Evolutionary conservation across 345 rosid species (phyloP), one percentile per base, ranked within the genome.

Genomic region (Aegle marmelos): DNA sequence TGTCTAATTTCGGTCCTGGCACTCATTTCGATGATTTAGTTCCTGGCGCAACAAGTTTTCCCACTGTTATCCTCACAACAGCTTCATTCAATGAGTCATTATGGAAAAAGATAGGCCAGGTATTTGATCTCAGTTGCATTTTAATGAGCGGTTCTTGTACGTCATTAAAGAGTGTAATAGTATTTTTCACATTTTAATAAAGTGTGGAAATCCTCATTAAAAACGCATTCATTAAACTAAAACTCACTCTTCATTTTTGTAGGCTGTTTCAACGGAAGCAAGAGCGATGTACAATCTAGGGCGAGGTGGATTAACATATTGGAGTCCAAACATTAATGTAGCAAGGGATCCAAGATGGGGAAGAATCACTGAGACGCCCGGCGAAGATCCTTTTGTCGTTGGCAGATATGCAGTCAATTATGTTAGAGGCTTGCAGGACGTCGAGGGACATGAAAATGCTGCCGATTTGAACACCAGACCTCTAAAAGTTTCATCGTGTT

Each of bases 261-360:
- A 88, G 89, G 90, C 62, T 30, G 91, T 89, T 31, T 89, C 90
- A 16, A 87, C 83, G 0, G 88, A 85, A 78, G 91, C 88, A 10
- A 79, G 87, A 63, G 91, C 91, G 1, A 89, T 87, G 91, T 79
- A 82, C 81, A 89, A 89, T 69, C 50, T 87, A 2, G 87, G 91
- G 4, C 57, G 82, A n/a, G 86, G 75, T 9, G 90, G 91, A 9
- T 28, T 89, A 34, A 85, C 85, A 10, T 83, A n/a, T 21, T 87
- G 88, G 91, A 86, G 88, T 75, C 91, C 89, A 13, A 85, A 72
- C 24, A 71, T 88, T 9, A 88, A 88, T 50, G 86, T 86, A 6
- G 84, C 76, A 0, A 67, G 91, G 30, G 89, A 88, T 65, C 91
- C 89, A 1, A 74, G 89, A 74, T 84, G 91, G 91, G 88, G 88